Conservation (phyloP, 2,329 filamentous ascomycete genomes). For the Cladophialophora yegresii region DNA sequence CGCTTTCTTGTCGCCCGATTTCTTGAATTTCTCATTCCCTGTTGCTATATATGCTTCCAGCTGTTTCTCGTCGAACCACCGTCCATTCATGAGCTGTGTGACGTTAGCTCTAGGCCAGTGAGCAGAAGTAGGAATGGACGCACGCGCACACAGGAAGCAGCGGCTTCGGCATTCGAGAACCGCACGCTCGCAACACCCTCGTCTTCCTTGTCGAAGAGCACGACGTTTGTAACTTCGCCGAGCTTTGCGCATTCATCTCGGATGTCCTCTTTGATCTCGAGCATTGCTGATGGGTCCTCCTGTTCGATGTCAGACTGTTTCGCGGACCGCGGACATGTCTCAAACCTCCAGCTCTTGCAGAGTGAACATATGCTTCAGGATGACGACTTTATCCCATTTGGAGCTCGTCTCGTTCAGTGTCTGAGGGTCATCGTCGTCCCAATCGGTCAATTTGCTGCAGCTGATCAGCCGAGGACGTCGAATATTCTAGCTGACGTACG, state of each 20-base stretch:
- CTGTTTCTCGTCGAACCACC: slow-evolving; percentile 71
- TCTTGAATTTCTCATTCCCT: slow-evolving; percentile 72
- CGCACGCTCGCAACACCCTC: slow-evolving; percentile 84
- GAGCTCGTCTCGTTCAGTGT: slow-evolving; percentile 58
- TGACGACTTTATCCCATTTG: slow-evolving; percentile 75
- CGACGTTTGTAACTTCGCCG: slow-evolving; percentile 85
- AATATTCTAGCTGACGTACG: slow-evolving; percentile 47
- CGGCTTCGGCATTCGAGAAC: slow-evolving; percentile 71
- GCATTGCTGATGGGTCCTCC: slow-evolving; percentile 76
- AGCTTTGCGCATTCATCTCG: slow-evolving; percentile 84
- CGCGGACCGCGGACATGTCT: not conserved
- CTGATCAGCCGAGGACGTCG: slow-evolving; percentile 28
- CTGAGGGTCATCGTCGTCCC: slow-evolving; percentile 83
- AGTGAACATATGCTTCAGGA: slow-evolving; percentile 93
- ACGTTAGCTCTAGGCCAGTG: not conserved
- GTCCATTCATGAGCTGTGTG: slow-evolving; percentile 68
- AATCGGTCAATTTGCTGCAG: slow-evolving; percentile 81
- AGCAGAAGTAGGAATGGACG: slow-evolving; percentile 23
- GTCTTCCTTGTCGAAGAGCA: slow-evolving; percentile 82
- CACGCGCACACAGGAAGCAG: slow-evolving; percentile 66
- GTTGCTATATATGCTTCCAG: slow-evolving; percentile 72
- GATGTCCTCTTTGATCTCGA: slow-evolving; percentile 95
- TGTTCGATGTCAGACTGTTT: slow-evolving; percentile 33
- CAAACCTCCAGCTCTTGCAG: slow-evolving; percentile 70
- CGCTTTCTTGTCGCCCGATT: slow-evolving; percentile 56